Conservation (phyloP, 805 yeast species). For the Cyberlindnera suaveolens region DNA sequence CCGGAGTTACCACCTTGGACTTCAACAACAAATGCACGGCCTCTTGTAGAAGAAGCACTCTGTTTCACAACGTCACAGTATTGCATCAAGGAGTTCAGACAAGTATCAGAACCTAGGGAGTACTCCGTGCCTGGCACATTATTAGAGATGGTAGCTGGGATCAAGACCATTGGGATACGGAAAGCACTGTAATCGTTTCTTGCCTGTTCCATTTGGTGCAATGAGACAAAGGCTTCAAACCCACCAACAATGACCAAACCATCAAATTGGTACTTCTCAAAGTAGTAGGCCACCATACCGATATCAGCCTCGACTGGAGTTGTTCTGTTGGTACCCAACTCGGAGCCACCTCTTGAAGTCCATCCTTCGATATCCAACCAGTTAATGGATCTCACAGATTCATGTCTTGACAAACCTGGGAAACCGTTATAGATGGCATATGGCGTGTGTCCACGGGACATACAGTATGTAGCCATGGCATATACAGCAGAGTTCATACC, state of each 20-base stretch:
- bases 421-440: slow-evolving; percentile 73
- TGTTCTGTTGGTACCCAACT: slow-evolving; percentile 72
- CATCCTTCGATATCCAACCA: slow-evolving; percentile 73
- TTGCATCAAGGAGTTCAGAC: slow-evolving; percentile 61
- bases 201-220: slow-evolving; percentile 58
- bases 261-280: slow-evolving; percentile 61
- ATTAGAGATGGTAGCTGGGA: slow-evolving; percentile 77
- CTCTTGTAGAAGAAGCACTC: slow-evolving; percentile 71
- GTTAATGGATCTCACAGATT: slow-evolving; percentile 47
- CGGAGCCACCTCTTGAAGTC: slow-evolving; percentile 74
- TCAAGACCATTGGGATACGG: slow-evolving; percentile 69
- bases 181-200: slow-evolving; percentile 61
- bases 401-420: slow-evolving; percentile 61
- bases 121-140: slow-evolving; percentile 82
- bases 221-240: slow-evolving; percentile 70
- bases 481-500: slow-evolving; percentile 75
- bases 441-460: slow-evolving; percentile 68
- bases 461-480: slow-evolving; percentile 67
- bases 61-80: slow-evolving; percentile 79
- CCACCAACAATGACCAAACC: slow-evolving; percentile 78
- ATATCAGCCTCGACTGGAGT: slow-evolving; percentile 61
- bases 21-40: slow-evolving; percentile 75
- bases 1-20: slow-evolving; percentile 87
- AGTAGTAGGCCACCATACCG: slow-evolving; percentile 66
- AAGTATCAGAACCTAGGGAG: slow-evolving; percentile 70